Evolutionary conservation across 768 basidiomycete genomes (phyloP).

Genomic region (Phaeotremella fagi): DNA sequence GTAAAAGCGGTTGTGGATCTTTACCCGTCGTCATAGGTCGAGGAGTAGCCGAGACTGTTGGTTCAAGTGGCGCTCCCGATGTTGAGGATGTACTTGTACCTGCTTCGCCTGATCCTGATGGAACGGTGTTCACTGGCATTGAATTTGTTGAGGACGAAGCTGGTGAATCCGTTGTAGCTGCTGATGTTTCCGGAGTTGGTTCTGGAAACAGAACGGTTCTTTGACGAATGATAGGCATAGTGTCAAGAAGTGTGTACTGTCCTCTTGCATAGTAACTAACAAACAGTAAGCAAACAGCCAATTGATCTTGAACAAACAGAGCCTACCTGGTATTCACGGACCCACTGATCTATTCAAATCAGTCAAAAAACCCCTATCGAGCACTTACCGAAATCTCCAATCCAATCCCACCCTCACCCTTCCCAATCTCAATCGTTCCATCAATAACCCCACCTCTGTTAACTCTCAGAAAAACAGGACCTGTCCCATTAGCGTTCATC

Average conservation of each 20-base stretch:
- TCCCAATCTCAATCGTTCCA: conserved; percentile 34
- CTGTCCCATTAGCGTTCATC: conserved; percentile 29
- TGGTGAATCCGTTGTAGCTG: neutral
- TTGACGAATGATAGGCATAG: conserved; percentile 22
- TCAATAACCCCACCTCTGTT: conserved; percentile 25
- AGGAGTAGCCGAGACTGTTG: neutral
- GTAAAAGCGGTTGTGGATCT: conserved; percentile 20
- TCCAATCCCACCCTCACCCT: conserved; percentile 29
- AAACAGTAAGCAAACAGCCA: conserved; percentile 26
- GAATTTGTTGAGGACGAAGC: neutral
- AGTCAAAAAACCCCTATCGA: neutral
- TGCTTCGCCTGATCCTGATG: neutral
- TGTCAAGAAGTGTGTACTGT: conserved; percentile 41
- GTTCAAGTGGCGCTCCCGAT: neutral
- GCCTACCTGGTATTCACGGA: too few relatives aligned
- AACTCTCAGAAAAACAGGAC: conserved; percentile 28
- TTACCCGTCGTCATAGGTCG: conserved; percentile 3
- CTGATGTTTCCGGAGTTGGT: neutral
- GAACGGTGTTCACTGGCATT: neutral
- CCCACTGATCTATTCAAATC: too few relatives aligned
- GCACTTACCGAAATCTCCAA: conserved; percentile 37
- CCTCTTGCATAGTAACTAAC: conserved; percentile 40
- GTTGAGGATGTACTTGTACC: neutral
- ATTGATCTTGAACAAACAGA: too few relatives aligned
- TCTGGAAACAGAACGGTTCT: conserved; percentile 20